phyloP scores from a whole-genome alignment of 2,329 filamentous ascomycete species.

The Ceratocystis albifundus region DNA sequence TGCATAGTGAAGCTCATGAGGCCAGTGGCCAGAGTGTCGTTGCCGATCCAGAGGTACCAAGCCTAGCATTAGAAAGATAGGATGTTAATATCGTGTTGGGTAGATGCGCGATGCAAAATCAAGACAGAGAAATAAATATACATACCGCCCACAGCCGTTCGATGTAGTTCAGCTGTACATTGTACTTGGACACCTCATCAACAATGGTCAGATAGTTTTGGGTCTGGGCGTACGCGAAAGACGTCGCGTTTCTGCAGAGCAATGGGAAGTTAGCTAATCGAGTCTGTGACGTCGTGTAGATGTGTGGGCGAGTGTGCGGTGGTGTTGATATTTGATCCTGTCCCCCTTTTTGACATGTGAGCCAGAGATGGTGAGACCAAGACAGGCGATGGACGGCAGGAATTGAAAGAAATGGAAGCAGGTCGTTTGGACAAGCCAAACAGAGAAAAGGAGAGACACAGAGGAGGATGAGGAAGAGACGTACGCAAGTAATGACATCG shows the following conservation, averaged over 20 bases:
- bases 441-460: not conserved
- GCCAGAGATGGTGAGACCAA: too few species aligned
- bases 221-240: slow-evolving; percentile 38
- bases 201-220: slow-evolving; percentile 45
- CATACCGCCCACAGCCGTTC: slow-evolving; percentile 81
- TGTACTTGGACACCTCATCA: slow-evolving; percentile 56
- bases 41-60: slow-evolving; percentile 98
- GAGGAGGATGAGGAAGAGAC: slow-evolving; percentile 7
- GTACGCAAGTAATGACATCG: slow-evolving; percentile 23
- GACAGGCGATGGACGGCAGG: too few species aligned
- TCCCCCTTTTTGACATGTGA: too few species aligned
- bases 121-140: slow-evolving; percentile 33
- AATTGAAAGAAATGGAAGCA: too few species aligned
- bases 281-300: not conserved
- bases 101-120: not conserved
- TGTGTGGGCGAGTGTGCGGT: too few species aligned
- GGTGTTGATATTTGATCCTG: too few species aligned
- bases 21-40: slow-evolving; percentile 89
- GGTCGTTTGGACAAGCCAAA: not conserved
- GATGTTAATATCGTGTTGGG: slow-evolving; percentile 21
- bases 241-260: slow-evolving; percentile 40
- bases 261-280: slow-evolving; percentile 11
- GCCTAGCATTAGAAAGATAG: slow-evolving; percentile 35
- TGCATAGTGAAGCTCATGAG: slow-evolving; percentile 97
- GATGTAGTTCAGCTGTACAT: slow-evolving; percentile 73